Conservation (phyloP, 2,329 filamentous ascomycete species). For the Tolypocladium amazonense region DNA sequence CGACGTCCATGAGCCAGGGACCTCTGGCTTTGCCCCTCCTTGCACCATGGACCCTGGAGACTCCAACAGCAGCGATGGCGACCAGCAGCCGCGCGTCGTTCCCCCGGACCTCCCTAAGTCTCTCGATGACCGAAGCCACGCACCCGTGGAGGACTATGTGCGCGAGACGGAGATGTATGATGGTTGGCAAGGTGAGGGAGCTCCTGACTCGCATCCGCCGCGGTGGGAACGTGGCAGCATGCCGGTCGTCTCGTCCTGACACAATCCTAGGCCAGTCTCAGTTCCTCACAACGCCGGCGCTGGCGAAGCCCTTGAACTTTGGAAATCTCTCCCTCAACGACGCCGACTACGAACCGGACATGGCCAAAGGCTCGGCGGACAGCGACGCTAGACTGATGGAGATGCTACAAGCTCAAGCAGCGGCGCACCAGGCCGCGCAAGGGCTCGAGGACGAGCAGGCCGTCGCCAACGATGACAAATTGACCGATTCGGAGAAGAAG, state of each 20-base stretch:
- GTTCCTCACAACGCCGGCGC: constrained; percentile 77
- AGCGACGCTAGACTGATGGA: constrained; percentile 85
- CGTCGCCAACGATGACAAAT: constrained; percentile 62
- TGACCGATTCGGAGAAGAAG: constrained; percentile 68
- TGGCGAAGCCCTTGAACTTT: constrained; percentile 77
- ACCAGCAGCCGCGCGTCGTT: constrained; percentile 41
- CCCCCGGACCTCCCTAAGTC: constrained; percentile 84
- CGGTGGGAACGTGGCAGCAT: constrained; percentile 3
- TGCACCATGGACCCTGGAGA: constrained; percentile 49
- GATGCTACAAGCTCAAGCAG: constrained; percentile 89
- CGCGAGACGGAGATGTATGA: constrained; percentile 95
- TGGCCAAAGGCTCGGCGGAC: constrained; percentile 48
- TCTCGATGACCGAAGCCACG: constrained; percentile 72
- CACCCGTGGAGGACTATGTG: constrained; percentile 51
- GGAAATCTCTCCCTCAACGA: constrained; percentile 74
- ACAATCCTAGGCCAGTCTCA: constrained; percentile 71
- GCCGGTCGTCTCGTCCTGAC: constrained; percentile 10
- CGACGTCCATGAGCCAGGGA: constrained; percentile 22
- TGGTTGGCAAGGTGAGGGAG: constrained; percentile 77
- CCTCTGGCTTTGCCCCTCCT: constrained; percentile 25
- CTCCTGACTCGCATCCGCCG: constrained; percentile 1
- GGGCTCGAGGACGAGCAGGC: constrained; percentile 70
- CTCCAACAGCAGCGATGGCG: constrained; percentile 24
- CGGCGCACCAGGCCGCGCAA: constrained; percentile 64
- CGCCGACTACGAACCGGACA: constrained; percentile 56